These are phyloP conservation scores for Aureobasidium sp. DNA, from an alignment of 2,329 filamentous ascomycete species.

Conservation along the genomic window DNA sequence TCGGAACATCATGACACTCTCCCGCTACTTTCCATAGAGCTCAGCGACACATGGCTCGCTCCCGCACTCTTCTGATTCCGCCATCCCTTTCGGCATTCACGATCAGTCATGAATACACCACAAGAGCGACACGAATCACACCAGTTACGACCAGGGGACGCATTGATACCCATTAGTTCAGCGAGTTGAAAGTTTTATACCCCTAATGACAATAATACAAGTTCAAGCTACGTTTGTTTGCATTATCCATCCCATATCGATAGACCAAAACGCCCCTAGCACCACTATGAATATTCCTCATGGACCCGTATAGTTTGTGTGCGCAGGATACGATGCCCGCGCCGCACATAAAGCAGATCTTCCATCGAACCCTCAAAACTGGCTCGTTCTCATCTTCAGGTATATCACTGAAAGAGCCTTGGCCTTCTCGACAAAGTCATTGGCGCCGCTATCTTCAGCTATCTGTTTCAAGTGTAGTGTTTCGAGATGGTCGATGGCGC, in stretches of 20 bases:
- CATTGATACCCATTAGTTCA: slow-evolving; percentile 12
- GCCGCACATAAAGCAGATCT: not conserved
- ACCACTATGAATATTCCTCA: not conserved
- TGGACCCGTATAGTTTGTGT: not conserved
- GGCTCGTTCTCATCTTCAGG: not conserved
- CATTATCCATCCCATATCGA: too few relatives aligned
- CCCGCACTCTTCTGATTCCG: not conserved
- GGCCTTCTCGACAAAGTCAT: not conserved
- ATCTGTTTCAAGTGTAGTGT: not conserved
- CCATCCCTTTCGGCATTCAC: not conserved
- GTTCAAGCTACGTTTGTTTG: not conserved
- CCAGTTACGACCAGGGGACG: slow-evolving; percentile 6
- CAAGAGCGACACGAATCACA: slow-evolving; percentile 5
- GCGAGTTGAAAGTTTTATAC: slow-evolving; percentile 9
- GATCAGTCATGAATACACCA: slow-evolving; percentile 3
- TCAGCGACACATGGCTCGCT: slow-evolving; percentile 6
- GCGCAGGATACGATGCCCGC: not conserved
- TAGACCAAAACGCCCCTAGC: not conserved
- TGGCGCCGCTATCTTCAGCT: not conserved
- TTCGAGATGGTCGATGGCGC: not conserved
- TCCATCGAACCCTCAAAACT: not conserved
- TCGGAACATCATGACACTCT: not conserved
- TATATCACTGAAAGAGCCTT: not conserved
- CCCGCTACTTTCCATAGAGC: not conserved
- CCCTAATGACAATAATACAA: slow-evolving; percentile 4